Percentiles rank a stretch among this genome's conserved stretches.
phyloP scores from a whole-genome alignment of 768 basidiomycete species.

The Lactifluus subvellereus region DNA sequence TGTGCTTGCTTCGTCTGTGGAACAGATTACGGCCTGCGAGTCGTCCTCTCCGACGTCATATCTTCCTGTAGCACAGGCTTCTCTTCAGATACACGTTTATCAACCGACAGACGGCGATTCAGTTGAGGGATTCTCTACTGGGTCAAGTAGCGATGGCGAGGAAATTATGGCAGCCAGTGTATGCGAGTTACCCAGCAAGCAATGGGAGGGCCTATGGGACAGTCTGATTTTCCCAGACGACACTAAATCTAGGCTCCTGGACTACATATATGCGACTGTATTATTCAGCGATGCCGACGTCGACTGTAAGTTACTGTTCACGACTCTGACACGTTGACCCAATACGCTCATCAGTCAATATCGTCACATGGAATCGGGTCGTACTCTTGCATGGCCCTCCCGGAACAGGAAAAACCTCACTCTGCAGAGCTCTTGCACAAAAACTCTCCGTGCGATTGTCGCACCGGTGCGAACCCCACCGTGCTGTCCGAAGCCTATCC shows the following conservation, averaged over 20 bases:
- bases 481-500: background rate
- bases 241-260: constrained; percentile 82
- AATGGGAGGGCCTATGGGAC: constrained; percentile 91
- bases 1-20: constrained; percentile 67
- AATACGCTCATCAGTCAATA: constrained; percentile 54
- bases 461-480: constrained; percentile 49
- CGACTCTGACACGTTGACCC: constrained; percentile 9
- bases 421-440: constrained; percentile 92
- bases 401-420: constrained; percentile 94
- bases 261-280: constrained; percentile 93
- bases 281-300: constrained; percentile 86
- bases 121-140: constrained; percentile 65
- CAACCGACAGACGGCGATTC: constrained; percentile 64
- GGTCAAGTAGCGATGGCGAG: constrained; percentile 51
- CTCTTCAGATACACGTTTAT: constrained; percentile 83
- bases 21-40: constrained; percentile 69
- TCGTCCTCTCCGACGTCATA: constrained; percentile 49
- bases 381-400: constrained; percentile 95
- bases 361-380: constrained; percentile 94
- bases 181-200: constrained; percentile 76
- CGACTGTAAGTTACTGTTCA: constrained; percentile 50
- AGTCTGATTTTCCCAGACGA: constrained; percentile 79
- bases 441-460: constrained; percentile 90
- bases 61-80: constrained; percentile 50
- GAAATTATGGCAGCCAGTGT: constrained; percentile 86